A percentile compares a stretch with the other conserved stretches of the same genome.
These are phyloP conservation scores for Globisporangium uncinulatum DNA, from an alignment of 352 stramenopile genomes.

Conservation along the genomic window DNA sequence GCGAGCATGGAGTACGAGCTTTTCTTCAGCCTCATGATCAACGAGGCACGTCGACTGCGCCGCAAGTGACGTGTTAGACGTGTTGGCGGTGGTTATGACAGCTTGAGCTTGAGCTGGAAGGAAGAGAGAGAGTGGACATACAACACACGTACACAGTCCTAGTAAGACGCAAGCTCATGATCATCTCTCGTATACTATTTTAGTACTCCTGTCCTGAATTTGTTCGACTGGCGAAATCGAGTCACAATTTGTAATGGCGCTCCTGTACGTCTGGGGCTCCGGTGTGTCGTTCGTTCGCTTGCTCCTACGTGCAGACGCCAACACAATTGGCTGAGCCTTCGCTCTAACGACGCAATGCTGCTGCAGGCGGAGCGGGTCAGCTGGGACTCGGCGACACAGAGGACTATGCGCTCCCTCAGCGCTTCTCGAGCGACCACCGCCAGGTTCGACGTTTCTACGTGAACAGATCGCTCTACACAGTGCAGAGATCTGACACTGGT, in stretches of 20 bases:
- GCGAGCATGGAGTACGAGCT: constrained; percentile 81
- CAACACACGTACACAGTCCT: too few species aligned
- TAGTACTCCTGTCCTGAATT: too few species aligned
- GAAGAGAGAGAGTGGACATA: not conserved
- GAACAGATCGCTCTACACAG: not conserved
- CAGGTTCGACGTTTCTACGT: not conserved
- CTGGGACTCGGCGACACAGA: constrained; percentile 47
- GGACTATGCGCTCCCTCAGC: constrained; percentile 55
- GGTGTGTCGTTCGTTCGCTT: not conserved
- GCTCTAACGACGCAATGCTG: not conserved
- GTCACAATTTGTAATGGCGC: constrained; percentile 3
- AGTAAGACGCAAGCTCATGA: not conserved
- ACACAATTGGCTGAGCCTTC: not conserved
- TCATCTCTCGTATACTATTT: not conserved
- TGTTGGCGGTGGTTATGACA: not conserved
- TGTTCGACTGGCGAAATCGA: too few species aligned
- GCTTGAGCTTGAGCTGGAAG: not conserved
- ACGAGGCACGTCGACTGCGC: constrained; percentile 59
- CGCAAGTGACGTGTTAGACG: constrained; percentile 37
- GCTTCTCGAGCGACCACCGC: constrained; percentile 11
- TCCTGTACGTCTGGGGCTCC: constrained; percentile 22
- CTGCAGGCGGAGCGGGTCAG: constrained; percentile 53
- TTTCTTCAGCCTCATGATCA: constrained; percentile 78
- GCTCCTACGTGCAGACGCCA: not conserved
- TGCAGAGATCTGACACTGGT: not conserved